Percentiles rank a stretch among this genome's conserved stretches.
Conservation (phyloP, 228 moss, liverwort and hornwort species). For the Sphagnum fallax region DNA sequence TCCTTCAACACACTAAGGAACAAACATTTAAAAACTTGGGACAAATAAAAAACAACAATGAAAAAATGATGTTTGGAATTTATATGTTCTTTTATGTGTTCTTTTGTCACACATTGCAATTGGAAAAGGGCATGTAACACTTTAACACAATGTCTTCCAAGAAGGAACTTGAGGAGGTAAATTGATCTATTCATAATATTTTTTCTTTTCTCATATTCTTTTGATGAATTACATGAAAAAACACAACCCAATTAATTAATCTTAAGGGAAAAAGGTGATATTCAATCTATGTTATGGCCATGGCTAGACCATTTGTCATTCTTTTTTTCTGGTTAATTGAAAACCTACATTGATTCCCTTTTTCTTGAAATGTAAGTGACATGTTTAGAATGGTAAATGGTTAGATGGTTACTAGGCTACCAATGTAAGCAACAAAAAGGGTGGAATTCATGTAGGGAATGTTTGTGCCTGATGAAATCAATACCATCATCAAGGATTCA, state of each 20-base stretch:
- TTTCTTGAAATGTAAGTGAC: background rate
- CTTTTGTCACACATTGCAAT: too few species aligned
- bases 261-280: too few species aligned
- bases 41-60: too few species aligned
- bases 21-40: too few species aligned
- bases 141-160: conserved; percentile 23
- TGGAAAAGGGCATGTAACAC: too few species aligned
- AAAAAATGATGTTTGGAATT: too few species aligned
- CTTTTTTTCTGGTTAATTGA: background rate
- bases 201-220: background rate
- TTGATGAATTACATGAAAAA: background rate
- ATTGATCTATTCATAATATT: background rate
- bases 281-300: too few species aligned
- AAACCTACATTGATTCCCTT: background rate
- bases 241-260: background rate
- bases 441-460: conserved; percentile 31
- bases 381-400: background rate
- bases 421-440: background rate
- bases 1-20: too few species aligned
- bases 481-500: conserved; percentile 79
- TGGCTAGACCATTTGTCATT: background rate
- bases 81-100: too few species aligned
- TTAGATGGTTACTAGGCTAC: background rate
- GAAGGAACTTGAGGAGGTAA: conserved; percentile 35
- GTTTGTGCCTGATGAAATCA: conserved; percentile 71